Base-by-base conservation (phyloP, 2,329 filamentous ascomycete genomes). In the Biscogniauxia marginata region DNA sequence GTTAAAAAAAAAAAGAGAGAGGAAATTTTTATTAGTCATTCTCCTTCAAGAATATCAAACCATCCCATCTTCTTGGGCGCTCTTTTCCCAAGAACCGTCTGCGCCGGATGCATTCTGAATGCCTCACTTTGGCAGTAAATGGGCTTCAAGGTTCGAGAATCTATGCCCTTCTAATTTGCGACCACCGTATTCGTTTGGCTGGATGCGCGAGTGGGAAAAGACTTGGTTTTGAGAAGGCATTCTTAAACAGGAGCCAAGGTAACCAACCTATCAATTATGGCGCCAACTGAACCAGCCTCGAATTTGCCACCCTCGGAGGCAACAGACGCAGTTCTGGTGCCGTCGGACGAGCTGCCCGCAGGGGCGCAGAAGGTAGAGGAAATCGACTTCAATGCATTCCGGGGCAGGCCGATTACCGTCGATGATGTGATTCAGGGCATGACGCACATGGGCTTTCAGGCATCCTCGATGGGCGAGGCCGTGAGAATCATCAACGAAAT, bases 401-500 rank as follows among this genome's bases (percentile, higher is more conserved):
- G 85, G 57, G 82, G 85, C 39, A 82, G 83, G 54, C 84, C 88
- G 60, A 88, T 97, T 69, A 96, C 92, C 0, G 93, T 90, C 52
- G 88, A 92, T 30, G 90, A 97, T 71, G 81, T 99, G 62, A 83
- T 95, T 21, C 79, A 86, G 54, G 87, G 88, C 58, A 95, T 98
- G 87, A 83, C 83, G 53, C 81, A 86, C 73, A 97, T 96, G 88
- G 95, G 89, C 16, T 92, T 92, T 66, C 89, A 93, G 73, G 89
- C 88, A 23, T 88, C 83, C 55, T 83, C 87, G 1, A 81, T 92
- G 52, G 85, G 85, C 5, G 87, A 91, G 65, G 95, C 93, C 11
- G 87, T 95, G 60, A 83, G 89, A 57, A 96, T 98, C 69, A 92
- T 99, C 72, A 95, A 99, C 70, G 87, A 91, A 60, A 99, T 99